These are phyloP conservation scores for Allantophomopsis lycopodina DNA, from an alignment of 2,329 filamentous ascomycete genomes.

Conservation along the genomic window DNA sequence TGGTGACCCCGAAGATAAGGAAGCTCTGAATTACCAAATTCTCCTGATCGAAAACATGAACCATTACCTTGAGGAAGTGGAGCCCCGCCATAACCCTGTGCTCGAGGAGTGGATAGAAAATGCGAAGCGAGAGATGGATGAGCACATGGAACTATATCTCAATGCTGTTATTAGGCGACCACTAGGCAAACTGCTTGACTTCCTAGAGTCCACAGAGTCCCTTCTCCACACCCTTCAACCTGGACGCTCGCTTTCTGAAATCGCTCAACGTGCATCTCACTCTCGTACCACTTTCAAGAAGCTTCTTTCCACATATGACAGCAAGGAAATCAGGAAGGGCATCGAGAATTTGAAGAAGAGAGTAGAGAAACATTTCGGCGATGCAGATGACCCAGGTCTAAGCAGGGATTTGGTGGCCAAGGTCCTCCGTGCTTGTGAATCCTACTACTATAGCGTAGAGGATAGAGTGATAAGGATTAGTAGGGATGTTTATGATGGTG, in stretches of 20 bases:
- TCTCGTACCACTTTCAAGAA: slow-evolving; percentile 77
- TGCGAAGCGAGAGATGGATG: slow-evolving; percentile 64
- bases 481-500: slow-evolving; percentile 49
- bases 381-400: slow-evolving; percentile 47
- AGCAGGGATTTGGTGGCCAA: slow-evolving; percentile 43
- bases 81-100: slow-evolving; percentile 58
- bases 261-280: slow-evolving; percentile 73
- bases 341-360: slow-evolving; percentile 80
- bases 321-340: slow-evolving; percentile 77
- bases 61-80: slow-evolving; percentile 86
- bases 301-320: slow-evolving; percentile 65
- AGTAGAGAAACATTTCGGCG: slow-evolving; percentile 94
- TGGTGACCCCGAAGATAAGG: slow-evolving; percentile 78
- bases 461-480: slow-evolving; percentile 44
- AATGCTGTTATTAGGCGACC: slow-evolving; percentile 80
- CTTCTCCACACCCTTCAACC: slow-evolving; percentile 42
- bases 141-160: slow-evolving; percentile 81
- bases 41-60: slow-evolving; percentile 98
- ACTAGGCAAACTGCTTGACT: slow-evolving; percentile 81
- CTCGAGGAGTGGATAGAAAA: slow-evolving; percentile 73
- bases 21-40: slow-evolving; percentile 94
- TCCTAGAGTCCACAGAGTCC: slow-evolving; percentile 77
- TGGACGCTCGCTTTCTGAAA: slow-evolving; percentile 43
- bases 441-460: slow-evolving; percentile 48
- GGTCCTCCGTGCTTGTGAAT: slow-evolving; percentile 46